Conservation (phyloP, 2,329 filamentous ascomycete species). For the Trichoderma sp. region DNA sequence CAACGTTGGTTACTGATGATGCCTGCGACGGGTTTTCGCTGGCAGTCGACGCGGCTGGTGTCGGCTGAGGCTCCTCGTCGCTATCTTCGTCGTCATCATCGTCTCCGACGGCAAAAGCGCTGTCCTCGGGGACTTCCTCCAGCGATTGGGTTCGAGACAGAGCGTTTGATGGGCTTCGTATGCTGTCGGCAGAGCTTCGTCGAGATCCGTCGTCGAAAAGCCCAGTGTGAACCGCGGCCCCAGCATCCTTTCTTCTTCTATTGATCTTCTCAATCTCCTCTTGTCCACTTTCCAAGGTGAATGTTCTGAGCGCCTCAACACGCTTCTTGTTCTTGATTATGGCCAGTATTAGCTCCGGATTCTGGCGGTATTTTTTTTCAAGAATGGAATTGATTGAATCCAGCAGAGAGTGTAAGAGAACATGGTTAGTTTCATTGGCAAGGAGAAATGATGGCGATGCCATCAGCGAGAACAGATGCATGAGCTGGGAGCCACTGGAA, state of each 20-base stretch:
- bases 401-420: slow-evolving; percentile 73
- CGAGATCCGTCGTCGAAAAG: slow-evolving; percentile 47
- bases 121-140: slow-evolving; percentile 55
- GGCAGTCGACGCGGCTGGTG: slow-evolving; percentile 61
- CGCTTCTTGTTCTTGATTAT: slow-evolving; percentile 76
- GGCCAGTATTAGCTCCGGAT: slow-evolving; percentile 75
- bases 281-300: slow-evolving; percentile 88
- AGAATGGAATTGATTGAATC: slow-evolving; percentile 88
- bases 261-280: slow-evolving; percentile 83
- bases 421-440: slow-evolving; percentile 87
- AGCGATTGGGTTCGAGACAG: slow-evolving; percentile 28
- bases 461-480: slow-evolving; percentile 89
- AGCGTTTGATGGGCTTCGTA: slow-evolving; percentile 54
- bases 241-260: slow-evolving; percentile 64
- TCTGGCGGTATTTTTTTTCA: slow-evolving; percentile 81
- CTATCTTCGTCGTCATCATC: slow-evolving; percentile 70
- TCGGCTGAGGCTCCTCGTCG: slow-evolving; percentile 53
- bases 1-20: slow-evolving; percentile 64
- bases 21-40: slow-evolving; percentile 62
- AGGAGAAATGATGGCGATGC: slow-evolving; percentile 89
- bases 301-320: slow-evolving; percentile 80
- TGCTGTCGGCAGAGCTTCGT: slow-evolving; percentile 65
- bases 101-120: slow-evolving; percentile 84
- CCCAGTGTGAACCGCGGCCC: slow-evolving; percentile 47
- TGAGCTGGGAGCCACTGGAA: slow-evolving; percentile 72